Evolutionary conservation across 768 basidiomycete genomes (phyloP).

Genomic region (Phaeolepiota aurea): DNA sequence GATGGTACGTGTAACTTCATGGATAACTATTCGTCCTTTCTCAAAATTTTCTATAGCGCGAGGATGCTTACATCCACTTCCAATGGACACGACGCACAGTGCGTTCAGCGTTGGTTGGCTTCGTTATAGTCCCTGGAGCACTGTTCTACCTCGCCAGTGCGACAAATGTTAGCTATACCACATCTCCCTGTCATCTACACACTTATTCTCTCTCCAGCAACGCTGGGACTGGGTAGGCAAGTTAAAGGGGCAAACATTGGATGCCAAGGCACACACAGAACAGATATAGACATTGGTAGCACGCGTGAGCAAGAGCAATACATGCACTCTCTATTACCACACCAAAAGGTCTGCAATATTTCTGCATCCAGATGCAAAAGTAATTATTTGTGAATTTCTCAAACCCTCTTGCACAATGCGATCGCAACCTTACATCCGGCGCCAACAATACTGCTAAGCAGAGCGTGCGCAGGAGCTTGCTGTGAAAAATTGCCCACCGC

Average conservation of each 20-base stretch:
- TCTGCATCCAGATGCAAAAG: no score
- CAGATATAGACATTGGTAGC: background rate
- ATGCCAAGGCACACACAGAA: constrained; percentile 15
- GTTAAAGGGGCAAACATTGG: constrained; percentile 24
- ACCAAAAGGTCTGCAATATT: no score
- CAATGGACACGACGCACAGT: constrained; percentile 68
- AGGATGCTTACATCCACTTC: constrained; percentile 78
- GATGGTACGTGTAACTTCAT: constrained; percentile 27
- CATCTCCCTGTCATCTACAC: constrained; percentile 33
- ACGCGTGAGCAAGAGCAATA: no score
- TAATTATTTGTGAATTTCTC: constrained; percentile 10
- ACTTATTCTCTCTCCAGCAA: constrained; percentile 20
- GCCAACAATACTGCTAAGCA: constrained; percentile 80
- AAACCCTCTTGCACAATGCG: constrained; percentile 79
- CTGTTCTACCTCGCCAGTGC: constrained; percentile 39
- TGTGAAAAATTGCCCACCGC: constrained; percentile 86
- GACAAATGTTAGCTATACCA: background rate
- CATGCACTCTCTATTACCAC: no score
- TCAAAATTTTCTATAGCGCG: constrained; percentile 43
- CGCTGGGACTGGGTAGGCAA: constrained; percentile 49
- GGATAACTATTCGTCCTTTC: background rate
- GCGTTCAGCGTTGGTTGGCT: constrained; percentile 52
- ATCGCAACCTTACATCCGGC: constrained; percentile 87
- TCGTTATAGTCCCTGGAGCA: constrained; percentile 55
- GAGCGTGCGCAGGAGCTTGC: constrained; percentile 83